Evolutionary conservation across 768 basidiomycete species (phyloP).

Genomic region (Termitomyces sp.): DNA sequence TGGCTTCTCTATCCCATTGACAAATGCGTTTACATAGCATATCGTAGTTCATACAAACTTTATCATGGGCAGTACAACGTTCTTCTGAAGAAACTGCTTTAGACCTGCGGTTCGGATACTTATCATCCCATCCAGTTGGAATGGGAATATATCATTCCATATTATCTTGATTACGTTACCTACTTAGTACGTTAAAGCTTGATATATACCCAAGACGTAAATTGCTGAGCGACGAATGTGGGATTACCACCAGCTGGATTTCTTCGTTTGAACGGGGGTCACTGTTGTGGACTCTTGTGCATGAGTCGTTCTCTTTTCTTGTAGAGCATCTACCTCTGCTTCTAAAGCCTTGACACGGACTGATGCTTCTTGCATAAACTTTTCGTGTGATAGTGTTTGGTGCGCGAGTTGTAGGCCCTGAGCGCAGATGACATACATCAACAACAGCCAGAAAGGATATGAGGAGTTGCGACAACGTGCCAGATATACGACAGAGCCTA

Average conservation of each 20-base stretch:
- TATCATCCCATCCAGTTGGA: background rate
- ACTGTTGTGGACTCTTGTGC: constrained; percentile 1
- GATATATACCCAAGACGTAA: constrained; percentile 4
- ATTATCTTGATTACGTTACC: constrained; percentile 7
- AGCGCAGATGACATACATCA: constrained; percentile 3
- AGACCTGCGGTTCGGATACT: constrained; percentile 6
- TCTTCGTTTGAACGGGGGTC: constrained; percentile 8
- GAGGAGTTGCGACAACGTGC: constrained; percentile 31
- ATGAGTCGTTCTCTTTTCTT: constrained; percentile 22
- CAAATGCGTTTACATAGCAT: constrained; percentile 9
- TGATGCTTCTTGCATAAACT: constrained; percentile 61
- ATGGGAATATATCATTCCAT: background rate
- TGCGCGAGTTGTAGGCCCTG: constrained; percentile 69
- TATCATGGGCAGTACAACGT: constrained; percentile 67
- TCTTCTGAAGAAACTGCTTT: constrained; percentile 49
- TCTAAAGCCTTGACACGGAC: constrained; percentile 53
- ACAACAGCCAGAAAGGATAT: background rate
- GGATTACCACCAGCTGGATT: constrained; percentile 13
- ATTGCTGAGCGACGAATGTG: background rate
- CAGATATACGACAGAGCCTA: constrained; percentile 78
- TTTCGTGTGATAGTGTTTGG: constrained; percentile 64
- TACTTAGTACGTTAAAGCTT: background rate
- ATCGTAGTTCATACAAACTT: constrained; percentile 62
- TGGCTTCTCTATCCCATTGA: constrained; percentile 2
- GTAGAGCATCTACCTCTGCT: constrained; percentile 48